Percentiles rank a stretch among this genome's conserved stretches.
Evolutionary conservation across 2,329 filamentous ascomycete genomes (phyloP).

Genomic region (Huntiella decipiens): DNA sequence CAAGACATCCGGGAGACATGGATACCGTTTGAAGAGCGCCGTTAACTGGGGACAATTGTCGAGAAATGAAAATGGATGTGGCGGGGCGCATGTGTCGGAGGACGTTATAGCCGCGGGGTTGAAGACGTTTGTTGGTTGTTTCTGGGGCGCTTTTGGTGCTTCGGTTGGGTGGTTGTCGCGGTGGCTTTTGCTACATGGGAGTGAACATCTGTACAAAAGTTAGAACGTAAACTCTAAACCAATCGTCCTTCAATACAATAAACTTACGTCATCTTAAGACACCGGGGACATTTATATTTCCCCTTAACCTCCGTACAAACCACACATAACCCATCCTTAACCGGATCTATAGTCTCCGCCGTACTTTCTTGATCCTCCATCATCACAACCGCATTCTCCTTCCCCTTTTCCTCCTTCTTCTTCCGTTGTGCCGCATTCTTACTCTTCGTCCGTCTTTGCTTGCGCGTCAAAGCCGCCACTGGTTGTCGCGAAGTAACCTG

Average conservation of each 20-base stretch:
- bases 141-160: slow-evolving; percentile 16
- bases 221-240: background rate
- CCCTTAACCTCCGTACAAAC: slow-evolving; percentile 31
- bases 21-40: slow-evolving; percentile 33
- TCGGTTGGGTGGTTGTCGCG: slow-evolving; percentile 29
- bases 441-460: slow-evolving; percentile 8
- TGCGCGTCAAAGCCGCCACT: slow-evolving; percentile 7
- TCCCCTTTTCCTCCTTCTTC: background rate
- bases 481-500: slow-evolving; percentile 2
- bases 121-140: slow-evolving; percentile 11
- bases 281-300: slow-evolving; percentile 47
- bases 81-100: slow-evolving; percentile 10
- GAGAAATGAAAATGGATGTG: slow-evolving; percentile 31
- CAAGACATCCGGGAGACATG: slow-evolving; percentile 27
- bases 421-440: background rate
- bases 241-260: background rate
- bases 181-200: slow-evolving; percentile 35
- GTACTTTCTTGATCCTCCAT: background rate
- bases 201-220: slow-evolving; percentile 30
- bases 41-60: slow-evolving; percentile 30
- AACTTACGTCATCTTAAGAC: slow-evolving; percentile 37
- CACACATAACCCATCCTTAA: slow-evolving; percentile 22
- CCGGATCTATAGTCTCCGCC: background rate
- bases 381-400: background rate
- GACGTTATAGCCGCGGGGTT: slow-evolving; percentile 9